These are phyloP conservation scores for Xylaria arbuscula DNA, from an alignment of 2,329 filamentous ascomycete species.

Conservation along the genomic window DNA sequence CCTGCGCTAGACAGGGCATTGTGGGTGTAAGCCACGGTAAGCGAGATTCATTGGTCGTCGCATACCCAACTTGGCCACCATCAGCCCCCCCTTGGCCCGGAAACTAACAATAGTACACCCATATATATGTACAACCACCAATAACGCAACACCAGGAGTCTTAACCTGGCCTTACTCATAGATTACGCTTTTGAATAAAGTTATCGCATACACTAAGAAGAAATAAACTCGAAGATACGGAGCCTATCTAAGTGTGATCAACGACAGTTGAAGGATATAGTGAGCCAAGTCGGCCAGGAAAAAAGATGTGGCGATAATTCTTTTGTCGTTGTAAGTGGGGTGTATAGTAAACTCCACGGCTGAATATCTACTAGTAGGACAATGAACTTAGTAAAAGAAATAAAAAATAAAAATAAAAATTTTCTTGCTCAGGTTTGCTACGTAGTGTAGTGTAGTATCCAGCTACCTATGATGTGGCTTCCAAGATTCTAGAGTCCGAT, in stretches of 20 bases:
- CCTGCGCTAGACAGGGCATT: slow-evolving; percentile 28
- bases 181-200: neutral
- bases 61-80: slow-evolving; percentile 27
- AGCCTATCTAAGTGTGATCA: neutral
- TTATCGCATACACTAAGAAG: neutral
- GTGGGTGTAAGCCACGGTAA: slow-evolving; percentile 38
- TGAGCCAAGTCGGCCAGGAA: neutral
- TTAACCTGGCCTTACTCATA: neutral
- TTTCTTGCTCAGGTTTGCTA: neutral
- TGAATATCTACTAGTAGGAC: neutral
- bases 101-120: slow-evolving; percentile 18
- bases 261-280: neutral
- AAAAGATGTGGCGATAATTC: neutral
- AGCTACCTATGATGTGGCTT: slow-evolving; percentile 9
- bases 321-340: slow-evolving; percentile 1
- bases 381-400: slow-evolving; percentile 1
- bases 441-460: neutral
- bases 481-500: slow-evolving; percentile 20
- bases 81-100: slow-evolving; percentile 2
- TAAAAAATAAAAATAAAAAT: neutral
- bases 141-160: neutral
- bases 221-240: neutral
- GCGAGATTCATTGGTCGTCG: slow-evolving; percentile 38
- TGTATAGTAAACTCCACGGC: neutral
- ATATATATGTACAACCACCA: neutral